phyloP scores from a whole-genome alignment of 768 basidiomycete species.

The Lyophyllum shimeji region DNA sequence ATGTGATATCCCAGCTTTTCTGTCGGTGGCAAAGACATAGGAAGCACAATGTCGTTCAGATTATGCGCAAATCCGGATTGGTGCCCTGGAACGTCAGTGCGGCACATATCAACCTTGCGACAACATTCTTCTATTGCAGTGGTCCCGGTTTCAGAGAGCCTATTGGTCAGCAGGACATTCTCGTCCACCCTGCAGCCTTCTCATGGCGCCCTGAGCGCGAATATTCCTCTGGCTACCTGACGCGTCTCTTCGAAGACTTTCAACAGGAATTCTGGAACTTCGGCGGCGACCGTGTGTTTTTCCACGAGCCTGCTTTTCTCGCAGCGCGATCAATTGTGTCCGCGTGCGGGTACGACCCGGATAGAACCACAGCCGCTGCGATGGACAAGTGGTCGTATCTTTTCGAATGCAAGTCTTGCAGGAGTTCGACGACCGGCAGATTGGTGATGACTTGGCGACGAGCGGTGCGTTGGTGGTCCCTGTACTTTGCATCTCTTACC shows the following conservation, averaged over 20 bases:
- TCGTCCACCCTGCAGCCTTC: slow-evolving; percentile 17
- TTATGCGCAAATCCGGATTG: slow-evolving; percentile 17
- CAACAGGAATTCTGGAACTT: slow-evolving; percentile 23
- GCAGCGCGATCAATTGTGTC: slow-evolving; percentile 16
- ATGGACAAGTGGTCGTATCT: slow-evolving; percentile 25
- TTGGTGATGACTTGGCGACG: slow-evolving; percentile 24
- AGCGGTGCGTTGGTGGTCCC: slow-evolving; percentile 18
- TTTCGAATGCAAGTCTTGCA: slow-evolving; percentile 24
- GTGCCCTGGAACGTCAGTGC: background rate
- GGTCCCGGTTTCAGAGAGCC: slow-evolving; percentile 17
- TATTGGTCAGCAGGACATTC: slow-evolving; percentile 17
- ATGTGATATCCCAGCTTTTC: slow-evolving; percentile 12
- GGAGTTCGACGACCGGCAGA: slow-evolving; percentile 11
- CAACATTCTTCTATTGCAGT: slow-evolving; percentile 21
- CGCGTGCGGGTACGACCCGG: slow-evolving; percentile 22
- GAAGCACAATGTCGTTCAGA: slow-evolving; percentile 13
- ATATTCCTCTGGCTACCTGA: slow-evolving; percentile 5
- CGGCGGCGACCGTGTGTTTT: slow-evolving; percentile 15
- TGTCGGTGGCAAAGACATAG: slow-evolving; percentile 14
- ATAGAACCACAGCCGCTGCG: slow-evolving; percentile 18
- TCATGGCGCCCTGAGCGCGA: slow-evolving; percentile 12
- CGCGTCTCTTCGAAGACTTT: slow-evolving; percentile 22
- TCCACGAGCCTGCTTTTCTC: slow-evolving; percentile 19
- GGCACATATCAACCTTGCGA: slow-evolving; percentile 23
- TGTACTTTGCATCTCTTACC: slow-evolving; percentile 41